Percentiles rank a stretch among this genome's conserved stretches.
Conservation (phyloP, 202 grass and related monocot species). For the Schoenoplectus triqueter region DNA sequence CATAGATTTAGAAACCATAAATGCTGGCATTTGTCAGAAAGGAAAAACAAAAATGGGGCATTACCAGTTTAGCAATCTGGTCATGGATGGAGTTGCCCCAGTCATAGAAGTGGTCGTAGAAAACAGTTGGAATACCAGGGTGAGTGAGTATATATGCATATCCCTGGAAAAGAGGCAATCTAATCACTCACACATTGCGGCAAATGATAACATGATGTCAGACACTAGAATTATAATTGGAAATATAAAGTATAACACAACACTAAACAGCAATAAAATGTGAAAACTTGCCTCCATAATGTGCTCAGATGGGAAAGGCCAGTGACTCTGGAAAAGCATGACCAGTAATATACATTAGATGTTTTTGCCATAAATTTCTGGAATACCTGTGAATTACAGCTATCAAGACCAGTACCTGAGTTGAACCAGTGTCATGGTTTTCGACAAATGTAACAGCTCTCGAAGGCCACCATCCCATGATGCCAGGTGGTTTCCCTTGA, state of each 20-base stretch:
- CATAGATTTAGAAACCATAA: conserved; percentile 35
- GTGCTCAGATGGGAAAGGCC: conserved; percentile 90
- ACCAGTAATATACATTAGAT: background rate
- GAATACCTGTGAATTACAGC: background rate
- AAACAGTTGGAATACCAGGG: conserved; percentile 83
- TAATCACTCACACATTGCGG: background rate
- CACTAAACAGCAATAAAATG: conserved; percentile 16
- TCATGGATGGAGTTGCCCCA: conserved; percentile 59
- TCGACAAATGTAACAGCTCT: conserved; percentile 95
- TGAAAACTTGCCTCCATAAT: conserved; percentile 84
- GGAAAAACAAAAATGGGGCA: background rate
- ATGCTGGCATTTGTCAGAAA: conserved; percentile 1
- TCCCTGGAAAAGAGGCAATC: conserved; percentile 52
- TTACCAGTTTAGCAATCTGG: conserved; percentile 86
- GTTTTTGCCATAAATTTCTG: background rate
- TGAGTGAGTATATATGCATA: conserved; percentile 97
- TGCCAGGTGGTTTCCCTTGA: conserved; percentile 84
- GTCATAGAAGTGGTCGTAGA: conserved; percentile 92
- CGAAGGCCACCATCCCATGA: conserved; percentile 95
- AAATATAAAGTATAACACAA: background rate
- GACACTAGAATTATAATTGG: background rate
- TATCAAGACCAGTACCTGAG: conserved; percentile 60
- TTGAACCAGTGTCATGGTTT: conserved; percentile 97
- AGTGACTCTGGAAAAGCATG: conserved; percentile 72
- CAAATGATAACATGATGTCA: background rate